phyloP scores from a whole-genome alignment of 1,139 yeast genomes.

The Suzukiozyma palmioleophila region DNA sequence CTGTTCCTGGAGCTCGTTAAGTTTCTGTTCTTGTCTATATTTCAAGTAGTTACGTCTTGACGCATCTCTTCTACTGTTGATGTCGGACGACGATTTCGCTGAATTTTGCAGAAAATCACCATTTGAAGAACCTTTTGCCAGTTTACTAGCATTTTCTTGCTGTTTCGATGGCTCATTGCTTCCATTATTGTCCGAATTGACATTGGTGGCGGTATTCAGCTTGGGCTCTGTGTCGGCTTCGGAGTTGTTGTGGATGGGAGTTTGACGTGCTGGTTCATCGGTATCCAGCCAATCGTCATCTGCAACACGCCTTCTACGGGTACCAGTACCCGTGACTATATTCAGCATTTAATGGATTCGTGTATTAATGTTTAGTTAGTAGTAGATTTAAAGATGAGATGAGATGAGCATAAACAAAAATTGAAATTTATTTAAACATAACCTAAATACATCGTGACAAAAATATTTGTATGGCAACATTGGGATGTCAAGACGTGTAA shows the following conservation, averaged over 20 bases:
- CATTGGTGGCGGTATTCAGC: no score
- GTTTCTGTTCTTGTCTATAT: slow-evolving; percentile 21
- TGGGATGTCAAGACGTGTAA: neutral
- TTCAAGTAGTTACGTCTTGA: slow-evolving; percentile 29
- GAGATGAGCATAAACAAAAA: no score
- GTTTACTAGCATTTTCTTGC: no score
- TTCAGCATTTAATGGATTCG: slow-evolving; percentile 4
- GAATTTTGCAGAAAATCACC: neutral
- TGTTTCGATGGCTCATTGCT: no score
- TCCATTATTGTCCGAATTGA: no score
- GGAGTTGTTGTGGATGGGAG: no score
- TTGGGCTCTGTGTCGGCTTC: no score
- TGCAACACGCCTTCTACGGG: slow-evolving; percentile 13
- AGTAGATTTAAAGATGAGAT: no score
- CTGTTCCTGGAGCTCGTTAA: slow-evolving; percentile 32
- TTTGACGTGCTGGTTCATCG: slow-evolving; percentile 4
- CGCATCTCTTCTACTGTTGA: slow-evolving; percentile 7
- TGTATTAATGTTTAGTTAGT: neutral
- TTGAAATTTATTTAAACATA: no score
- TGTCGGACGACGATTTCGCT: neutral
- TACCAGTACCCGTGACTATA: slow-evolving; percentile 17
- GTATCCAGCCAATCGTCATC: slow-evolving; percentile 5
- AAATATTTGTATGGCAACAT: neutral
- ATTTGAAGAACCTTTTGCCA: no score
- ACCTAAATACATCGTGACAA: no score